Evolutionary conservation across 31 red algal species (phyloP), one percentile per base, ranked within the genome.

Genomic region (Odonthalia washingtoniensis): DNA sequence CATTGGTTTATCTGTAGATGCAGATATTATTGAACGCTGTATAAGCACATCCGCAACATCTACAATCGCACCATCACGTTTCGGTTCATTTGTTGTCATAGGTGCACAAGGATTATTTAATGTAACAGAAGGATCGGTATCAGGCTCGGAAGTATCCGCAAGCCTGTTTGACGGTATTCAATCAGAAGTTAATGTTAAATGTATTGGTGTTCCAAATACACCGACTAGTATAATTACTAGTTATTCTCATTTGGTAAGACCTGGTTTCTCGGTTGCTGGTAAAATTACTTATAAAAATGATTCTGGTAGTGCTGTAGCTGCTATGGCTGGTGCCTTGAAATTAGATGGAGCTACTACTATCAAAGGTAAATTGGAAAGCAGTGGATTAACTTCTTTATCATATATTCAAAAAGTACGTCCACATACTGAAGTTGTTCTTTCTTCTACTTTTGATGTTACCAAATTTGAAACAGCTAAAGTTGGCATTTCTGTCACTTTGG

Each of bases 331-430:
- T 36, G 92, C 89, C 27, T 83, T 81, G 31, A 81, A 81, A 28
- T 72, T 97, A 31, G 91, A 93, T 68, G 95, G 87, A 17, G 91
- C 84, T 30, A 91, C 87, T 9, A 85, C 78, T 30, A 80, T 93
- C 43, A 97, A 97, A 80, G 91, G 49, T 16, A 97, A 97, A 88
- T 37, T 97, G 36, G 95, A 94, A 75, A 88, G 83, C n/a, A 72
- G 72, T 12, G 95, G 95, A 40, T 40, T 38, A 27, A 72, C 89
- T n/a, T 80, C 82, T 49, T 66, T 97, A 28, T 87, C 91, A 31
- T 97, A 94, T 41, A 85, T 97, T 43, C 95, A 97, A 62, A 87
- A 94, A 36, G 82, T 97, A 40, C 86, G 95, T 70, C 86, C 90
- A 33, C 90, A 91, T 36, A 94, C 95, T 64, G 94, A 89, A 21